Conservation (phyloP, 202 grass and related monocot genomes). For the Panicum virgatum region DNA sequence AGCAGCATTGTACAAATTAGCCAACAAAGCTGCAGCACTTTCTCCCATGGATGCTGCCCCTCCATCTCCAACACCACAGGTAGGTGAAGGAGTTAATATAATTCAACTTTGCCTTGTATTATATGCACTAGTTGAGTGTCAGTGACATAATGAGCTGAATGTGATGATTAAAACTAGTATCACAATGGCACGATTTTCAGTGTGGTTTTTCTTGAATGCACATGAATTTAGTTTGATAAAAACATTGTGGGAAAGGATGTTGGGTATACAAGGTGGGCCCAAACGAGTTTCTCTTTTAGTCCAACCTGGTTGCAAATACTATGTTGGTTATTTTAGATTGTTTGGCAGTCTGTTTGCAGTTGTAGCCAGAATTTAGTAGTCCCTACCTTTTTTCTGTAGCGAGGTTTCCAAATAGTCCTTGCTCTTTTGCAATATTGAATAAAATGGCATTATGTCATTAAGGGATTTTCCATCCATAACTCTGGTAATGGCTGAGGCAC, state of each 20-base stretch:
- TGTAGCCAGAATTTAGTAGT: background rate
- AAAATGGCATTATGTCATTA: background rate
- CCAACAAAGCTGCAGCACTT: constrained; percentile 88
- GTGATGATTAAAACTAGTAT: constrained; percentile 7
- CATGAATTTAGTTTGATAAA: constrained; percentile 2
- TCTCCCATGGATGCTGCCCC: constrained; percentile 94
- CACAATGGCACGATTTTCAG: background rate
- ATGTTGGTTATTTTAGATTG: constrained; percentile 10
- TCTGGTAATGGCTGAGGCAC: background rate
- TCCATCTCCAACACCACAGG: constrained; percentile 94
- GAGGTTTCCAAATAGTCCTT: background rate
- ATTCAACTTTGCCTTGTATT: background rate
- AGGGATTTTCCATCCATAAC: constrained; percentile 7
- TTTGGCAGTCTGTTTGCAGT: constrained; percentile 3
- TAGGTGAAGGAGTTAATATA: constrained; percentile 27
- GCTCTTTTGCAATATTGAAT: constrained; percentile 14
- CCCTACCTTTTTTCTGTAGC: background rate
- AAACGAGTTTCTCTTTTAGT: background rate
- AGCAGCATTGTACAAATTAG: constrained; percentile 86
- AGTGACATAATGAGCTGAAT: constrained; percentile 22
- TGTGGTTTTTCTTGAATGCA: background rate
- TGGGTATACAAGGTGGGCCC: background rate
- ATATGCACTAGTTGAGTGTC: constrained; percentile 10
- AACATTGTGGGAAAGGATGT: constrained; percentile 7
- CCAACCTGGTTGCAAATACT: constrained; percentile 19